These are phyloP conservation scores for Rhinocladiella similis DNA, from an alignment of 2,329 filamentous ascomycete species.

Conservation along the genomic window DNA sequence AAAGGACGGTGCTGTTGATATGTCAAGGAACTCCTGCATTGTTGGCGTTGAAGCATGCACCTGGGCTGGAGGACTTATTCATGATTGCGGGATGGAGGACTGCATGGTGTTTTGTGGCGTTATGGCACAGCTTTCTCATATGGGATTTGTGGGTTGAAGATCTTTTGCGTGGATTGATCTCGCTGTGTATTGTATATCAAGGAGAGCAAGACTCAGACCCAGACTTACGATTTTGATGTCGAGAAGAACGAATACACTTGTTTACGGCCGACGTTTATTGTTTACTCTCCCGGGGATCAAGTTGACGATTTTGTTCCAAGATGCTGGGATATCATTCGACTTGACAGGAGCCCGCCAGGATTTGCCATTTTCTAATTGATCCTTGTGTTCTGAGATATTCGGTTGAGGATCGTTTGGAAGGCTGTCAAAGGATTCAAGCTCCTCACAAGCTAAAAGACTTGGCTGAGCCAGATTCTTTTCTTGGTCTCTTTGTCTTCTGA, in stretches of 20 bases:
- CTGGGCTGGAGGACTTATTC: not conserved
- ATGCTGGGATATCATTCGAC: not conserved
- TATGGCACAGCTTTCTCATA: too few species aligned
- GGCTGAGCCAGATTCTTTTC: not conserved
- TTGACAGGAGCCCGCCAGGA: too few species aligned
- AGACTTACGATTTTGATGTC: not conserved
- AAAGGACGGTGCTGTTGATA: constrained; percentile 45
- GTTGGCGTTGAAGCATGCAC: not conserved
- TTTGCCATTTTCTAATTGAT: too few species aligned
- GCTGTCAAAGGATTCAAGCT: not conserved
- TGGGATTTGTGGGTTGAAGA: too few species aligned
- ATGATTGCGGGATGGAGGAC: not conserved
- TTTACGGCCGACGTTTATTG: not conserved
- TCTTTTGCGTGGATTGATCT: too few species aligned
- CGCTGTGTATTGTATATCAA: not conserved
- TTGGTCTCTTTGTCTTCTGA: not conserved
- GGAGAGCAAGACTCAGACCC: not conserved
- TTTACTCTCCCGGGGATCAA: not conserved
- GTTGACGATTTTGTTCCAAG: not conserved
- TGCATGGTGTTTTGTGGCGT: not conserved
- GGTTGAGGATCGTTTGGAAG: too few species aligned
- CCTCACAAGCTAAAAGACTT: not conserved
- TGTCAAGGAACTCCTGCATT: not conserved
- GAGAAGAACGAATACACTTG: not conserved
- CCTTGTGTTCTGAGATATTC: too few species aligned